Evolutionary conservation across 352 stramenopile genomes (phyloP).

Genomic region (Globisporangium nagaii): DNA sequence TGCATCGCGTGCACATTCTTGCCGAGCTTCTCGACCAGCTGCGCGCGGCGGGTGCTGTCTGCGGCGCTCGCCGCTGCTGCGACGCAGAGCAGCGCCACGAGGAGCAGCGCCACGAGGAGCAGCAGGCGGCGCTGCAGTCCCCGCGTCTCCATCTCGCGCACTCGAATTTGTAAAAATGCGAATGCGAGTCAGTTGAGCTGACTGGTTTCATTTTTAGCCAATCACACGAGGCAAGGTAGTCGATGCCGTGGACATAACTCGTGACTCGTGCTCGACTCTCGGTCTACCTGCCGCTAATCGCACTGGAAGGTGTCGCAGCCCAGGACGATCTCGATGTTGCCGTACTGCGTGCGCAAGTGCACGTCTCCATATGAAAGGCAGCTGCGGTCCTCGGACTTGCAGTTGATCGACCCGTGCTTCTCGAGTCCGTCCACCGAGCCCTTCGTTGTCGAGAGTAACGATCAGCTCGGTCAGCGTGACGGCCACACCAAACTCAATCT

Average conservation of each 20-base stretch:
- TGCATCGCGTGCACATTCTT: slow-evolving; percentile 65
- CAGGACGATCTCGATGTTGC: slow-evolving; percentile 62
- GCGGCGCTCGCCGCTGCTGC: neutral
- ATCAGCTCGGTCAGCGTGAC: neutral
- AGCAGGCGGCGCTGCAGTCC: neutral
- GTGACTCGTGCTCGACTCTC: no score
- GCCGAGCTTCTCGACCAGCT: slow-evolving; percentile 39
- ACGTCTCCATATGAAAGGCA: slow-evolving; percentile 64
- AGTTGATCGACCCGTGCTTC: slow-evolving; percentile 66
- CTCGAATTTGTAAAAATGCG: neutral
- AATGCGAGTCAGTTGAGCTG: neutral
- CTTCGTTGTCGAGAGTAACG: neutral
- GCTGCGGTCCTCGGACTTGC: slow-evolving; percentile 32
- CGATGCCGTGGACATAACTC: no score
- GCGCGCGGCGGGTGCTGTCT: neutral
- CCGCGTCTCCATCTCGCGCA: neutral
- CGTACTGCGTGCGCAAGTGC: slow-evolving; percentile 52
- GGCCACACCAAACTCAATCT: neutral
- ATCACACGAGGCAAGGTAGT: neutral
- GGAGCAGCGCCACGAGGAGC: neutral
- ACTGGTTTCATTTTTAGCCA: neutral
- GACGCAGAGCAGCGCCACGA: neutral
- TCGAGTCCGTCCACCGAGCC: slow-evolving; percentile 20
- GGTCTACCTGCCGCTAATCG: slow-evolving; percentile 13
- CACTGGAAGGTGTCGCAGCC: slow-evolving; percentile 67